Base-by-base conservation (phyloP, 2,329 filamentous ascomycete species). In the Pyrenophora graminea region DNA sequence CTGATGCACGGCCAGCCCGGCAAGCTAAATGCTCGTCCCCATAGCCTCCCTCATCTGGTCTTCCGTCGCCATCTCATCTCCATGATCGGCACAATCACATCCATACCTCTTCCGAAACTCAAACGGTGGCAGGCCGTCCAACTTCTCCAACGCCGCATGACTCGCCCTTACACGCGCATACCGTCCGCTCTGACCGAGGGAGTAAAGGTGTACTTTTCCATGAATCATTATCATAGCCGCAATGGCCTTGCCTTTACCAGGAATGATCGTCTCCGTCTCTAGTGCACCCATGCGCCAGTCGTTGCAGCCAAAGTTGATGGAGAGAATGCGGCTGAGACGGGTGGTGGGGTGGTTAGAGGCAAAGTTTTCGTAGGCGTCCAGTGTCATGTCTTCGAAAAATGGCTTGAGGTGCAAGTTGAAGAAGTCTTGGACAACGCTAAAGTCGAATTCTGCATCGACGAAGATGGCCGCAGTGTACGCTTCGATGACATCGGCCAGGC, bases 391-490 rank as follows among this genome's bases (percentile, higher is more conserved):
- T 44, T 82, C 79, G 69, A 97, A 97, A 75, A 86, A 96, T 2
- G 85, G 86, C 49, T 82, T 80, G 48, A 97, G 82, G 57, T 92
- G 85, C 12, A 64, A 69, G n/a, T 84, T 74, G 73, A 96, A 97
- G 75, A 99, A 97, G 0, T 69, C 68, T 56, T 88, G 84, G 1
- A 97, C 88, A 15, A 85, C 79, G 10, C 71, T 70, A 71, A 88
- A 97, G 66, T 94, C 77, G 74, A 93, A 97, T 39, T 81, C 79
- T 0, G 90, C 88, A 72, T 99, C 94, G 9, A 99, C 88, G 69
- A 97, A 97, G 18, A 97, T 80, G 17, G 93, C 93, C 1, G 91
- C 94, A 2, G 97, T 77, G 63, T 91, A 94, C 0, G 93, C 85
- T 78, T 99, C 94, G 3, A 97, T 80, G 32, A 96, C 84, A 71